phyloP scores from a whole-genome alignment of 805 yeast genomes.

The Saturnispora diversa region DNA sequence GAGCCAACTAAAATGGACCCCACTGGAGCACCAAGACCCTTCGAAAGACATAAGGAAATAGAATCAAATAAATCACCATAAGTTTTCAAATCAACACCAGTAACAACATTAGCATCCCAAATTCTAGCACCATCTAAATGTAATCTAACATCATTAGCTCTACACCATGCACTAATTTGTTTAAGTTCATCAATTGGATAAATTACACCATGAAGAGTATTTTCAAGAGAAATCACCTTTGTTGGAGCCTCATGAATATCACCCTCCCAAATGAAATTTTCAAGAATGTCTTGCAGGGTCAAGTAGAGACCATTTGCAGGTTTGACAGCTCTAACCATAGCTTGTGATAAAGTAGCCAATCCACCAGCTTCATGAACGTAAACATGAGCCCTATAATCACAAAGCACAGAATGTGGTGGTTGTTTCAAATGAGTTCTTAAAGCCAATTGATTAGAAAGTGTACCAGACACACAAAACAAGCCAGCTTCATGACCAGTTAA shows the following conservation, averaged over 20 bases:
- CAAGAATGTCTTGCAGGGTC: slow-evolving; percentile 70
- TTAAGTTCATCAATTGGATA: slow-evolving; percentile 72
- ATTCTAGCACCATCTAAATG: slow-evolving; percentile 93
- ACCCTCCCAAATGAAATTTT: slow-evolving; percentile 56
- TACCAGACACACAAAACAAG: slow-evolving; percentile 79
- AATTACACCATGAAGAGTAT: slow-evolving; percentile 77
- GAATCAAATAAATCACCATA: slow-evolving; percentile 77
- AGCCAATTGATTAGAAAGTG: slow-evolving; percentile 83
- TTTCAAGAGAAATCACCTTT: slow-evolving; percentile 72
- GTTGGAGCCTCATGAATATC: slow-evolving; percentile 90
- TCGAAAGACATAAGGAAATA: slow-evolving; percentile 83
- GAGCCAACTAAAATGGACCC: slow-evolving; percentile 81
- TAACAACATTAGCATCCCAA: slow-evolving; percentile 77
- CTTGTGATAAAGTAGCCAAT: slow-evolving; percentile 78
- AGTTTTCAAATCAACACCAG: slow-evolving; percentile 58
- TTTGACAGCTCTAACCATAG: slow-evolving; percentile 78
- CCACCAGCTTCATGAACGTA: slow-evolving; percentile 88
- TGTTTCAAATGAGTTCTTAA: slow-evolving; percentile 64
- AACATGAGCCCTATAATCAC: slow-evolving; percentile 83
- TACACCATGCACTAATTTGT: slow-evolving; percentile 64
- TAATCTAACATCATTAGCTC: slow-evolving; percentile 45
- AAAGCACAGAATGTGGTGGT: slow-evolving; percentile 76
- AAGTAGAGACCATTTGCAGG: slow-evolving; percentile 71
- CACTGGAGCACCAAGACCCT: slow-evolving; percentile 88
- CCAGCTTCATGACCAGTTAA: slow-evolving; percentile 78